Percentiles rank a stretch among this genome's conserved stretches.
These are phyloP conservation scores for Apiosordaria backusii DNA, from an alignment of 495 filamentous ascomycete genomes.

Conservation along the genomic window DNA sequence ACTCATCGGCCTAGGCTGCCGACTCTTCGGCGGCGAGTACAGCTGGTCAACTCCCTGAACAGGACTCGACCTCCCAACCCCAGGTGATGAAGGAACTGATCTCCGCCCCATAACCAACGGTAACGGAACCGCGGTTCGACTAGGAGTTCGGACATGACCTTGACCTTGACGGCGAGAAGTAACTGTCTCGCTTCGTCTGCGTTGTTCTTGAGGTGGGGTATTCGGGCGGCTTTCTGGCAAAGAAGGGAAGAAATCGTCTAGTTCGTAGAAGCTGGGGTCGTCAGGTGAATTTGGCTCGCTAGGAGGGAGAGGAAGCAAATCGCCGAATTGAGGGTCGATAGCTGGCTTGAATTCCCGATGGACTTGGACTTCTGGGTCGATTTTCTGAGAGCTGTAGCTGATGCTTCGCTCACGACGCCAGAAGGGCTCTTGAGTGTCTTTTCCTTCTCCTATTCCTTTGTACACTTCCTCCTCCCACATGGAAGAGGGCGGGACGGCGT, in stretches of 20 bases:
- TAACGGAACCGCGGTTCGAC: conserved; percentile 51
- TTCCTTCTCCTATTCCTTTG: background rate
- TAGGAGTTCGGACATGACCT: conserved; percentile 41
- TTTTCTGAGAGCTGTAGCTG: conserved; percentile 34
- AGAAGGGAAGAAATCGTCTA: conserved; percentile 38
- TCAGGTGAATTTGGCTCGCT: conserved; percentile 46
- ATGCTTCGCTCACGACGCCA: conserved; percentile 23
- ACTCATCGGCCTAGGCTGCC: conserved; percentile 41
- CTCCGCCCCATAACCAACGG: conserved; percentile 45
- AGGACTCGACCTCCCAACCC: background rate
- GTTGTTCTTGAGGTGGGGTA: conserved; percentile 40
- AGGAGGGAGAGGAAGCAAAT: conserved; percentile 54
- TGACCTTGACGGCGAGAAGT: conserved; percentile 16
- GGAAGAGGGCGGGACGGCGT: conserved; percentile 39
- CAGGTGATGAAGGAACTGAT: conserved; percentile 44
- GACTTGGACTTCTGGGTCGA: conserved; percentile 47
- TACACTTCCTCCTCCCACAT: conserved; percentile 20
- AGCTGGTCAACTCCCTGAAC: background rate
- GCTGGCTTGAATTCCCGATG: conserved; percentile 50
- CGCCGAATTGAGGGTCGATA: conserved; percentile 55
- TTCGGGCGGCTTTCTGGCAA: conserved; percentile 52
- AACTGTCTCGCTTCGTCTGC: conserved; percentile 23
- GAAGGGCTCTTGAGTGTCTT: background rate
- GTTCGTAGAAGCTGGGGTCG: conserved; percentile 16
- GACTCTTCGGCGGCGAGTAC: conserved; percentile 22